Percentiles rank a stretch among this genome's conserved stretches.
phyloP scores from a whole-genome alignment of 2,329 filamentous ascomycete genomes.

The Xylariales sp. region DNA sequence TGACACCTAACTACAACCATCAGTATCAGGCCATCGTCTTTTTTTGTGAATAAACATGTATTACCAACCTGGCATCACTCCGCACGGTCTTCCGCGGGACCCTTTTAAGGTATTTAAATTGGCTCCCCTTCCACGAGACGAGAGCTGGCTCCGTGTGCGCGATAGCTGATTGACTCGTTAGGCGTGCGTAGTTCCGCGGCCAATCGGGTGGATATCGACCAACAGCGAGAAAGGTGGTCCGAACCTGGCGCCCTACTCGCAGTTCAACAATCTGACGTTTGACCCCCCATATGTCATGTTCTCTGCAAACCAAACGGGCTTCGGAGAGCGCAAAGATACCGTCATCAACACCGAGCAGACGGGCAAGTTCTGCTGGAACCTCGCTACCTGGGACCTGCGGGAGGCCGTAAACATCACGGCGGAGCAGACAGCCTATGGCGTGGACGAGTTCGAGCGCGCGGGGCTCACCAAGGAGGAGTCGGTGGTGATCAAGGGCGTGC shows the following conservation, averaged over 20 bases:
- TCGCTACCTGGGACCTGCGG: conserved; percentile 52
- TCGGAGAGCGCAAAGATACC: conserved; percentile 47
- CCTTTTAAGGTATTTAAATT: conserved; percentile 18
- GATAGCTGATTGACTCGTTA: background rate
- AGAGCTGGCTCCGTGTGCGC: too few relatives aligned
- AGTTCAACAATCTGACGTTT: conserved; percentile 62
- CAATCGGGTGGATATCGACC: conserved; percentile 61
- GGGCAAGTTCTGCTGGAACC: conserved; percentile 54
- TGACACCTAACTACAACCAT: too few relatives aligned
- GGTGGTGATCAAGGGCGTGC: conserved; percentile 30
- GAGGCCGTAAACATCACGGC: conserved; percentile 52
- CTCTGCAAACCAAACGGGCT: conserved; percentile 49
- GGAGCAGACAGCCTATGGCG: conserved; percentile 39
- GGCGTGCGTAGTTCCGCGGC: conserved; percentile 55
- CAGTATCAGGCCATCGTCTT: too few relatives aligned
- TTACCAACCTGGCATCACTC: conserved; percentile 7
- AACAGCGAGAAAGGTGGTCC: conserved; percentile 38
- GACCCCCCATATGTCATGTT: conserved; percentile 62
- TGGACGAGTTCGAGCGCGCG: conserved; percentile 51
- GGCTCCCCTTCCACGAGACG: background rate
- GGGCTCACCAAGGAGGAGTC: conserved; percentile 43
- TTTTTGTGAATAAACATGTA: conserved; percentile 7
- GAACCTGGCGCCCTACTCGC: conserved; percentile 57
- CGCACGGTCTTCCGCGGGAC: conserved; percentile 7
- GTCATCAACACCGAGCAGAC: conserved; percentile 52